Percentiles rank a stretch among this genome's conserved stretches.
Conservation (phyloP, 257 asterid species). For the Cruciata laevipes region DNA sequence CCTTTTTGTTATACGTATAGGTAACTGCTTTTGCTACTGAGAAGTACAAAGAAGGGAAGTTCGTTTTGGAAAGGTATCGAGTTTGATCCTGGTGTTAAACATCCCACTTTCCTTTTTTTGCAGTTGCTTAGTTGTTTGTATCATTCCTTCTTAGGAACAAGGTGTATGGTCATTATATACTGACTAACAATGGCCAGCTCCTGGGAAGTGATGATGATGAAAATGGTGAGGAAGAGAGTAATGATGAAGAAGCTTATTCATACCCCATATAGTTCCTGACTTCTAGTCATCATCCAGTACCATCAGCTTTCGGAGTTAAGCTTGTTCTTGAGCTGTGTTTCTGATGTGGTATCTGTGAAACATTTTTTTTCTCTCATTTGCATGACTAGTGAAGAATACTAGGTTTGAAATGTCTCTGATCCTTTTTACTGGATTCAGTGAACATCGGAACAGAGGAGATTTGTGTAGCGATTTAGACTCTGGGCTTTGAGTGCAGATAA, state of each 20-base stretch:
- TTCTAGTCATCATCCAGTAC: no score
- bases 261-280: neutral
- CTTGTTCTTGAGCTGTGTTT: no score
- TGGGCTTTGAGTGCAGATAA: no score
- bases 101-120: neutral
- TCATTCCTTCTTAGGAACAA: slow-evolving; percentile 35
- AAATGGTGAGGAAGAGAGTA: neutral
- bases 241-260: slow-evolving; percentile 12
- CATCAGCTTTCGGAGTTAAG: no score
- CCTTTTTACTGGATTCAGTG: no score
- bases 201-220: no score
- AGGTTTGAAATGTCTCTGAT: no score
- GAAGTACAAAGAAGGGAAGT: slow-evolving; percentile 70
- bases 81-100: neutral
- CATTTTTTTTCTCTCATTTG: no score
- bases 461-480: no score
- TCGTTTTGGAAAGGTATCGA: slow-evolving; percentile 65
- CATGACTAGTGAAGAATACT: no score
- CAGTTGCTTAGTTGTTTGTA: neutral
- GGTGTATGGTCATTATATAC: slow-evolving; percentile 58
- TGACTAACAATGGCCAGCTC: slow-evolving; percentile 26
- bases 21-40: slow-evolving; percentile 53
- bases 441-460: no score
- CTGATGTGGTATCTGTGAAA: no score
- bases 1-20: slow-evolving; percentile 23